Conservation (phyloP, 23 red algal species). For the Gracilaria vermiculophylla region DNA sequence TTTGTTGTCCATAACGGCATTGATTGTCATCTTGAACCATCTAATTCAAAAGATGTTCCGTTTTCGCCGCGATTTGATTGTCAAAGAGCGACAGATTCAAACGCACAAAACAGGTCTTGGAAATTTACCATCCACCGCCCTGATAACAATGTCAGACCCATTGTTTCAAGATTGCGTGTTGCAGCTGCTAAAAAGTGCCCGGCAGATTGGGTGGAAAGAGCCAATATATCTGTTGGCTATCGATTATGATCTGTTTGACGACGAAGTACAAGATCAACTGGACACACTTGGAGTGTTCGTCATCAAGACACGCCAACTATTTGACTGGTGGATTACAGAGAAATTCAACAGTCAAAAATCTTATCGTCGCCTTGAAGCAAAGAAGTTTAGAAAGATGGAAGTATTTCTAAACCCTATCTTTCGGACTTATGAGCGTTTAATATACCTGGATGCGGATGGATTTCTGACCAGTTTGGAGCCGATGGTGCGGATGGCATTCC, state of each 20-base stretch:
- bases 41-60: neutral
- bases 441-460: slow-evolving; percentile 50
- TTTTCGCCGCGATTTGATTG: neutral
- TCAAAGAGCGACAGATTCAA: neutral
- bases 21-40: neutral
- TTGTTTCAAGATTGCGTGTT: slow-evolving; percentile 39
- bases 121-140: neutral
- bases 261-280: neutral
- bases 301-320: slow-evolving; percentile 11
- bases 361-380: slow-evolving; percentile 26
- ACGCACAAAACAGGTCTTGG: neutral
- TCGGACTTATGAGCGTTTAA: slow-evolving; percentile 42
- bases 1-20: neutral
- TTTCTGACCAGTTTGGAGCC: slow-evolving; percentile 24
- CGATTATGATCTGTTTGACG: slow-evolving; percentile 25
- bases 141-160: slow-evolving; percentile 50
- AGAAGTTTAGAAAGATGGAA: slow-evolving; percentile 66
- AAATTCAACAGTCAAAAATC: neutral
- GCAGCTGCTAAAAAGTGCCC: slow-evolving; percentile 17
- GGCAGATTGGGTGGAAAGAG: slow-evolving; percentile 17
- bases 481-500: slow-evolving; percentile 25
- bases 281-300: slow-evolving; percentile 39
- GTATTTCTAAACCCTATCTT: slow-evolving; percentile 60
- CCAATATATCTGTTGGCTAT: slow-evolving; percentile 39
- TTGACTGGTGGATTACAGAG: slow-evolving; percentile 39